Evolutionary conservation across 2,329 filamentous ascomycete genomes (phyloP), one percentile per base, ranked within the genome.

Genomic region (Aspergillus novofumigatus): DNA sequence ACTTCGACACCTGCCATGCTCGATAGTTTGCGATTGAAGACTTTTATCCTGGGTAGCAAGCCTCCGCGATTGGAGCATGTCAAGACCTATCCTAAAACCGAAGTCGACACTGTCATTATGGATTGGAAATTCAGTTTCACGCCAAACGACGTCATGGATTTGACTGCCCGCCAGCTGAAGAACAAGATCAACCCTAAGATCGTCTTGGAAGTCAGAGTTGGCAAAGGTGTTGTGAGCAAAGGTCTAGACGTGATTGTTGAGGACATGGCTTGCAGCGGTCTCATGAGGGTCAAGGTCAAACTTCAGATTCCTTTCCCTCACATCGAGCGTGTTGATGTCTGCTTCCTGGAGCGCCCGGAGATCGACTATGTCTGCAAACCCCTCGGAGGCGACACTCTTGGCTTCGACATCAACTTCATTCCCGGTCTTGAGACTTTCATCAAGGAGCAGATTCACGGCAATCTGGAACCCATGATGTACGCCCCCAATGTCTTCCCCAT

Each of bases 91-190:
- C 93, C 93, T 57, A 96, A 94, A 75, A 91, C 90, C 1, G 91
- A 97, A 65, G 92, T 97, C 62, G 94, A 99, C 70, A 87, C 92
- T 57, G 91, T 99, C 45, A 85, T 97, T 69, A 99, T 99, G 94
- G 94, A 99, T 73, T 99, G 94, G 94, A 96, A 96, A 69, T 99
- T 99, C 76, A 97, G 93, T 81, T 99, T 99, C 78, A 97, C 91
- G 0, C 94, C 94, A 35, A 97, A 94, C 65, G 95, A 99, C 74
- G 90, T 85, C 2, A 87, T 90, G 64, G 94, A 99, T 74, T 86
- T 99, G 83, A 99, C 94, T 1, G 81, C 88, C 2, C 86, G 89
- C 59, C 94, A 99, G 74, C 78, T 97, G 69, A 93, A 90, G 80
- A 92, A 92, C 80, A 97, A 96, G 80, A 85, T 97, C 75, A 97